Base-by-base conservation (phyloP, 371 early-diverging fungal genomes). In the Choanephora cucurbitarum region DNA sequence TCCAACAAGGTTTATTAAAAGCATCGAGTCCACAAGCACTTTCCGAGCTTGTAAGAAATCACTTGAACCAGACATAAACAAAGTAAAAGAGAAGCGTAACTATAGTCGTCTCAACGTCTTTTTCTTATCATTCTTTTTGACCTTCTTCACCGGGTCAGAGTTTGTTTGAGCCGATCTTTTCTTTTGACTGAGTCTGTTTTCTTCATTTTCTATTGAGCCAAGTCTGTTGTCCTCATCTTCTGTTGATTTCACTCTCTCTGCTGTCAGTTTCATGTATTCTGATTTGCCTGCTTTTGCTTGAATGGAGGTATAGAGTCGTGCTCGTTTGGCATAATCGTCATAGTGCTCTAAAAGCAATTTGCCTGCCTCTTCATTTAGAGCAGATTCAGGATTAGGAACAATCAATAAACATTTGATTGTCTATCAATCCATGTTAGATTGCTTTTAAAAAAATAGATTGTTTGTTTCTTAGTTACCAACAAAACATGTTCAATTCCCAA, bases 291-390 rank as follows among this genome's bases (percentile, higher is more conserved):
- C 22, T 28, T 64, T 68, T 33, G 93, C 96, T 61, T 95, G 93
- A 39, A 96, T 84, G 1, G 66, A 55, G 2, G 95, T 93, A 69
- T 90, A 83, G 24, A 95, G 45, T 19, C 75, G 50, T 1, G 95
- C 95, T 48, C 85, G 85, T 40, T 81, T 80, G 5, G 89, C 88
- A 66, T 91, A 96, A 44, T 85, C 87, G 2, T 86, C 89, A 58
- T 94, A 94, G 18, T 84, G 84, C 50, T 94, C 96, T 39, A 95
- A 67, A n/a, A 95, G 77, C 33, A 92, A 75, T 33, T 81, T 79
- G 5, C 93, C 96, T 0, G 95, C 95, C 59, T 95, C 95, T 62
- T 94, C 94, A 57, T 96, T 96, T 52, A 96, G 73, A 15, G 95
- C 95, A 0, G 93, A 92, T 62, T 96, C 95, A 23, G 95, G 87